Base-by-base conservation (phyloP, 78 protist species). In the Chrysochromulina parva region DNA sequence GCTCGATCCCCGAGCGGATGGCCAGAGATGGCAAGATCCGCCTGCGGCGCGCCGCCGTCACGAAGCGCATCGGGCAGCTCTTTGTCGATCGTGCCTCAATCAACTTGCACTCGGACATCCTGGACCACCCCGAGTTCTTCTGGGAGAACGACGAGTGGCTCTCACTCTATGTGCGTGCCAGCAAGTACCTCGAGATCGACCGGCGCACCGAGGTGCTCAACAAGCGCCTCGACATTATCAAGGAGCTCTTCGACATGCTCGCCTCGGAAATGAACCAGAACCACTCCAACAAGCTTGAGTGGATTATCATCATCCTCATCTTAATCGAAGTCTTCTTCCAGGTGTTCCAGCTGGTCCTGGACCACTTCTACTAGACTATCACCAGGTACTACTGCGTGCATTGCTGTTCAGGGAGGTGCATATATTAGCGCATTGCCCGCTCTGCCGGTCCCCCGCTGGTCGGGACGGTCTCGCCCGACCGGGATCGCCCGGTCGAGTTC, bases 31-130 rank as follows among this genome's bases (percentile, higher is more conserved):
- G 88, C 53, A 26, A 55, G 54, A 82, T 82, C 67, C 0, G 22
- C 7, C 88, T 82, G 54, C 0, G 11, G 54, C 13, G 88, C 14
- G 1, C 19, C 28, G 69, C 14, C 11, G 0, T 26, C 24, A 47
- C 0, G n/a, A 17, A 54, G n/a, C 10, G 6, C 48, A 38, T 24
- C 47, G 62, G 62, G 28, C 60, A 53, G 54, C 65, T 82, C 53
- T 57, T 82, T 53, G 65, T 82, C 53, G 65, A 55, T 5, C 66
- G 88, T n/a, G 19, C 52, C 17, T 11, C n/a, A 11, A 57, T 82
- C 88, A 82, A 82, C 88, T 69, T 82, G 53, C 67, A 82, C 88
- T 55, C 69, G 52, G 88, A 82, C 67, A 82, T 82, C 28, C 88
- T 82, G 16, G 88, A 82, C 53, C 1, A 14, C 66, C 88, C 88